Evolutionary conservation across 2,329 filamentous ascomycete genomes (phyloP).

Genomic region (Domatiomyces catenatus): DNA sequence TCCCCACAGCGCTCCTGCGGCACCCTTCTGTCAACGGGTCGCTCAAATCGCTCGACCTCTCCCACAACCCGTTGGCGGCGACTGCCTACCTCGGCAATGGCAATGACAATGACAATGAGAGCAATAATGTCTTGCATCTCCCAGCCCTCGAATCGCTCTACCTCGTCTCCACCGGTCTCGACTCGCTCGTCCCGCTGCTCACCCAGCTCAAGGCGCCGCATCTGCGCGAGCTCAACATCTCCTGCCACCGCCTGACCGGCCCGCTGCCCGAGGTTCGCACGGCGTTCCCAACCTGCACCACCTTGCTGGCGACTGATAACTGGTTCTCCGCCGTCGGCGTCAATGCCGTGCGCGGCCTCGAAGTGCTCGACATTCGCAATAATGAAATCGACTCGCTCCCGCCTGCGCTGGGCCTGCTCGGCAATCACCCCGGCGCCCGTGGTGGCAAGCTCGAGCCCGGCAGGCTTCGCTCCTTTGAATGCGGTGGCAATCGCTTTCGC

Average conservation of each 20-base stretch:
- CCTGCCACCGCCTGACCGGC: slow-evolving; percentile 61
- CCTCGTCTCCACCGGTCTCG: slow-evolving; percentile 58
- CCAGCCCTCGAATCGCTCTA: slow-evolving; percentile 64
- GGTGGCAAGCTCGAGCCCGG: slow-evolving; percentile 26
- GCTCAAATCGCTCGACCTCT: slow-evolving; percentile 56
- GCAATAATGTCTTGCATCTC: slow-evolving; percentile 54
- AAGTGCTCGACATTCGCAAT: slow-evolving; percentile 62
- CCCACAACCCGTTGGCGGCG: slow-evolving; percentile 53
- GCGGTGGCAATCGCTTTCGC: slow-evolving; percentile 72
- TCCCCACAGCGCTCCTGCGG: slow-evolving; percentile 53
- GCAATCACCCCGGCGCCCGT: slow-evolving; percentile 32
- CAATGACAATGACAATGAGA: too few relatives aligned
- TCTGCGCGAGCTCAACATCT: slow-evolving; percentile 64
- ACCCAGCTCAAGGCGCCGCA: slow-evolving; percentile 54
- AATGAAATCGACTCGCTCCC: slow-evolving; percentile 77
- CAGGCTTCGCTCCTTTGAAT: slow-evolving; percentile 50
- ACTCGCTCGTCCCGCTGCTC: slow-evolving; percentile 51
- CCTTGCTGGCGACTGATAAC: slow-evolving; percentile 66
- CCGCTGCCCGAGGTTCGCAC: slow-evolving; percentile 50
- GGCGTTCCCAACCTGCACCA: slow-evolving; percentile 53
- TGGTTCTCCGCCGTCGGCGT: slow-evolving; percentile 57
- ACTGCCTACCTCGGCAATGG: slow-evolving; percentile 51
- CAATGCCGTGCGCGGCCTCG: slow-evolving; percentile 57
- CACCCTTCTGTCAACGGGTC: slow-evolving; percentile 48
- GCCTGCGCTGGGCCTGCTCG: slow-evolving; percentile 62